Conservation (phyloP, 148 eudicot species). For the Spergularia marina region DNA sequence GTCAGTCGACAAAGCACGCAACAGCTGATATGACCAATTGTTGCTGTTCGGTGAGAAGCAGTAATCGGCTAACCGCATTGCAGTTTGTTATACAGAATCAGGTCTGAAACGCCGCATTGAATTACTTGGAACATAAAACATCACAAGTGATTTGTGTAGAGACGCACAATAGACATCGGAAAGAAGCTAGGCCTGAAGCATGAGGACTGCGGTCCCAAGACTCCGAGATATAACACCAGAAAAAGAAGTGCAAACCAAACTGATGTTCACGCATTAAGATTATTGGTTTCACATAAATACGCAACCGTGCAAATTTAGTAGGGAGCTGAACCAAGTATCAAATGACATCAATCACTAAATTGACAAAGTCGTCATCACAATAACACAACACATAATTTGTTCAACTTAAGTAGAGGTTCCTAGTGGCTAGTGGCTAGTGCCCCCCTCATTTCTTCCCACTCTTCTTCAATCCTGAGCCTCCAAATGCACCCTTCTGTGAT, state of each 20-base stretch:
- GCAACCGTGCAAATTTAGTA: conserved; percentile 2
- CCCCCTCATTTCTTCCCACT: conserved; percentile 83
- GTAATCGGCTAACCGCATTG: too few species aligned
- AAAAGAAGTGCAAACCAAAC: conserved; percentile 12
- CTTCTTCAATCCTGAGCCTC: conserved; percentile 94
- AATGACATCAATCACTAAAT: conserved; percentile 13
- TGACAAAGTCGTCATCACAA: background rate
- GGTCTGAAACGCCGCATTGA: too few species aligned
- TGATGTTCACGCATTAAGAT: background rate
- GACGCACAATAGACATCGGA: too few species aligned
- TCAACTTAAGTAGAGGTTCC: background rate
- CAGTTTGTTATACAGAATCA: too few species aligned
- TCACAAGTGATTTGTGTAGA: too few species aligned
- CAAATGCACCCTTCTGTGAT: conserved; percentile 68
- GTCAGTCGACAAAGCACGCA: too few species aligned
- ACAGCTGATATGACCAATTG: too few species aligned
- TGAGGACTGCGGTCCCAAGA: too few species aligned
- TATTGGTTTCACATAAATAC: conserved; percentile 20
- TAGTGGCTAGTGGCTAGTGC: background rate
- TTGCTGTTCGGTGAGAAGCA: too few species aligned
- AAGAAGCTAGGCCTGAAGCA: too few species aligned
- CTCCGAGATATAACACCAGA: too few species aligned
- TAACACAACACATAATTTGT: conserved; percentile 17
- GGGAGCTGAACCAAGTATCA: background rate
- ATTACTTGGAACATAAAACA: too few species aligned